Percentiles rank a stretch among this genome's conserved stretches.
Evolutionary conservation across 2,329 filamentous ascomycete species (phyloP).

Genomic region (Beauveria varroae): DNA sequence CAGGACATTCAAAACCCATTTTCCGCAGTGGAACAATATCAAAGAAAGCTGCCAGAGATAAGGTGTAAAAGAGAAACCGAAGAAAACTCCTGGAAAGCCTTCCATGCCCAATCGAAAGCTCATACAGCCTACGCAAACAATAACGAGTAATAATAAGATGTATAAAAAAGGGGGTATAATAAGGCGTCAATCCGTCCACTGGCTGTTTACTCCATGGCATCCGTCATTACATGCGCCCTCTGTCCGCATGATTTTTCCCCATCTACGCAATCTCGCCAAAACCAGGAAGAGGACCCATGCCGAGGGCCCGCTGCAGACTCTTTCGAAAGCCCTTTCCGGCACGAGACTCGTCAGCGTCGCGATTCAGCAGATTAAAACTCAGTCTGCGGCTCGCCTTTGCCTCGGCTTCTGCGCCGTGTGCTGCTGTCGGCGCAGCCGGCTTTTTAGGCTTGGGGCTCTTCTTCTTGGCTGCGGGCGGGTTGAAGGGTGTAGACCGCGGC

Average conservation of each 20-base stretch:
- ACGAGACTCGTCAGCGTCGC: slow-evolving; percentile 26
- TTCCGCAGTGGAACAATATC: too few species aligned
- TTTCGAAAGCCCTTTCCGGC: slow-evolving; percentile 34
- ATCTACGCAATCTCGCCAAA: slow-evolving; percentile 11
- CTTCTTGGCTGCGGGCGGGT: slow-evolving; percentile 27
- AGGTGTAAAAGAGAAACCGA: background rate
- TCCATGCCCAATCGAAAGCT: background rate
- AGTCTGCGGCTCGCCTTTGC: slow-evolving; percentile 32
- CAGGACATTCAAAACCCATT: too few species aligned
- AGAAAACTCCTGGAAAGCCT: background rate
- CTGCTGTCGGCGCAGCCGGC: slow-evolving; percentile 14
- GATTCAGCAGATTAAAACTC: slow-evolving; percentile 40
- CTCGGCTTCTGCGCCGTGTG: slow-evolving; percentile 16
- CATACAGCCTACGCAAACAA: background rate
- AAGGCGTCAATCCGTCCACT: background rate
- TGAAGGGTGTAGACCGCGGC: slow-evolving; percentile 40
- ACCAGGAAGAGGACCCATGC: slow-evolving; percentile 23
- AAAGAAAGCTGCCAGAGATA: background rate
- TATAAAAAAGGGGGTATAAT: background rate
- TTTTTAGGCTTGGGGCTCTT: slow-evolving; percentile 34
- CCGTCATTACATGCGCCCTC: background rate
- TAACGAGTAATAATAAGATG: background rate
- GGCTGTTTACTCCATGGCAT: background rate
- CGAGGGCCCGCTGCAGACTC: slow-evolving; percentile 39
- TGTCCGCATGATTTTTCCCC: background rate